These are phyloP conservation scores for Cnidoscolus chayamansa DNA, from an alignment of 441 rosid species.

Conservation along the genomic window DNA sequence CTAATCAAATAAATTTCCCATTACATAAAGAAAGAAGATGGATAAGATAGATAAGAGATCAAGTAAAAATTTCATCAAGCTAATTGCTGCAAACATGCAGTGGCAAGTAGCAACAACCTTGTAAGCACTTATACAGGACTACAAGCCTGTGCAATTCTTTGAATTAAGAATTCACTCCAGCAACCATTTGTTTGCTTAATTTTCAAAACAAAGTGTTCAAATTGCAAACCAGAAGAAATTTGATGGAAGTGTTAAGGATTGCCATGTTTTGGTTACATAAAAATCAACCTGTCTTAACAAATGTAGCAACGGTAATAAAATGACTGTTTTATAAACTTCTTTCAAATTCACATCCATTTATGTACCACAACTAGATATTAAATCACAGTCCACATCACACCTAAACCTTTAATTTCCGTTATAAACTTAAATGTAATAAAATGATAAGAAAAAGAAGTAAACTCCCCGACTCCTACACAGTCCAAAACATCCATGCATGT, in stretches of 20 bases:
- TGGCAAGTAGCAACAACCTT: not conserved
- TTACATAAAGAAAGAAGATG: not conserved
- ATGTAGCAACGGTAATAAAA: not conserved
- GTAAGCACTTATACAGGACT: not conserved
- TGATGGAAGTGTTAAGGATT: not conserved
- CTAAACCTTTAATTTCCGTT: not conserved
- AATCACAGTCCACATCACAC: not conserved
- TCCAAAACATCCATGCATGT: too few relatives aligned
- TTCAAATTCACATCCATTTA: not conserved
- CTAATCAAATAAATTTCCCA: not conserved
- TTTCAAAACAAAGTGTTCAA: not conserved
- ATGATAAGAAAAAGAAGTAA: too few relatives aligned
- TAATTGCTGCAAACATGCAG: not conserved
- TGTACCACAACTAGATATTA: not conserved
- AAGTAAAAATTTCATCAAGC: slow-evolving; percentile 2
- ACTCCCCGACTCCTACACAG: too few relatives aligned
- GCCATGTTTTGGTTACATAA: not conserved
- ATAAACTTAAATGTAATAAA: not conserved
- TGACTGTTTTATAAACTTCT: not conserved
- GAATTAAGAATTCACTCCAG: not conserved
- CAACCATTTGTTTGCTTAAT: not conserved
- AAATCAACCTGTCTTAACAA: not conserved
- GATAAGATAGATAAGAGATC: not conserved
- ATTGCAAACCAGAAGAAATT: not conserved
- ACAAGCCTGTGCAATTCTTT: not conserved